Base-by-base conservation (phyloP, 169 alveolate species). In the Neospora caninum region DNA sequence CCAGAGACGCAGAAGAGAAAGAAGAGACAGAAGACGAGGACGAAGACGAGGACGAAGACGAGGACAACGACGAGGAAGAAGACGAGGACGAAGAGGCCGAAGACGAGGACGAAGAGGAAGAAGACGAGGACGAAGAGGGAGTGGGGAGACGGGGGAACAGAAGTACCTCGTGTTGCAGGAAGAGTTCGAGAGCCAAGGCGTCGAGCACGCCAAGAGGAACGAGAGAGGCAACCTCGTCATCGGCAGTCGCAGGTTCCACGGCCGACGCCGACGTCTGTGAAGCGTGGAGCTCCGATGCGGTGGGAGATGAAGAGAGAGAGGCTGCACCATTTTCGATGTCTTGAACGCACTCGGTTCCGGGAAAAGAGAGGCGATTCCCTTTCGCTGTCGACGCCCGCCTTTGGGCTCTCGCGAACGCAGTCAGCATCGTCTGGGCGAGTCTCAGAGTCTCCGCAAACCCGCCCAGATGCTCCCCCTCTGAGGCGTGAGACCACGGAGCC, bases 151-250 rank as follows among this genome's bases (percentile, higher is more conserved):
- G 29, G 4, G 86, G 86, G 7, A 82, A 34, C 2, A 38, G 25
- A 13, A 82, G 64, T 0, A 41, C 64, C 38, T 82, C 89, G 89
- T 82, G 89, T 20, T 82, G 89, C 38, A 82, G 89, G 2, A 43
- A 29, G n/a, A 82, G 64, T 67, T 82, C 89, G 25, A 82, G 38
- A 9, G 89, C 53, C 38, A 82, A 36, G 41, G 89, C 53, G 67
- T 82, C 89, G 16, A 82, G 41, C 0, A 82, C 67, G 69, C 89
- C 89, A 25, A 36, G 49, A 0, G 84, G 84, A 41, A 73, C 16
- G 39, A 73, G 43, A 18, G 73, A 16, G 27, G 64, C 18, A 7
- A 18, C 64, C 64, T 53, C 64, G 27, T 7, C 64, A 7, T 53
- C 64, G 27, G 64, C 64, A 7, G 64, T 18, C 80, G 70, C 16